A percentile compares a stretch with the other conserved stretches of the same genome.
These are phyloP conservation scores for Puccinia triticina DNA, from an alignment of 1,284 basidiomycete genomes.

Conservation along the genomic window DNA sequence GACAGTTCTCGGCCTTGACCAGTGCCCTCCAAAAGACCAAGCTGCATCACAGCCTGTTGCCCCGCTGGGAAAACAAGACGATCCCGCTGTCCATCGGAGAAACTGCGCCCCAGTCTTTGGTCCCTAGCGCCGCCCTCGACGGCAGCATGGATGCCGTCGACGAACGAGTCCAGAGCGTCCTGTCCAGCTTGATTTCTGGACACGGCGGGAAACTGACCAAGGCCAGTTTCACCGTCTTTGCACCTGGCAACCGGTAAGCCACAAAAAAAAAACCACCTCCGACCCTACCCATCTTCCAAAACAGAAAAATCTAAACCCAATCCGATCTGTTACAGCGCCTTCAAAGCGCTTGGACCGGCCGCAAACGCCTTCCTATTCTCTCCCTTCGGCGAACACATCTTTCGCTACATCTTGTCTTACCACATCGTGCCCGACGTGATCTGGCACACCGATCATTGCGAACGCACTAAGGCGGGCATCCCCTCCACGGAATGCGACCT, in stretches of 20 bases:
- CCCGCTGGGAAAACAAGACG: constrained; percentile 52
- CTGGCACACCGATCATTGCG: constrained; percentile 56
- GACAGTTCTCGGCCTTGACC: constrained; percentile 56
- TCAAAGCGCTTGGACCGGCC: constrained; percentile 22
- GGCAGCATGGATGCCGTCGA: constrained; percentile 50
- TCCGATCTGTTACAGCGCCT: not conserved
- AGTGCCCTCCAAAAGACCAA: constrained; percentile 56
- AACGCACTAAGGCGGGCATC: constrained; percentile 49
- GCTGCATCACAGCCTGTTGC: constrained; percentile 54
- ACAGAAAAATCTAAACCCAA: no score
- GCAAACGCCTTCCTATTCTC: constrained; percentile 56
- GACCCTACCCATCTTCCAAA: no score
- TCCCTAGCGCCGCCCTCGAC: constrained; percentile 48
- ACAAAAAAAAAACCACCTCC: no score
- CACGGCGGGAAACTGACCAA: constrained; percentile 1
- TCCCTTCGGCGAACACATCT: constrained; percentile 55
- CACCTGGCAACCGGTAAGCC: constrained; percentile 35
- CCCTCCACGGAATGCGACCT: not conserved
- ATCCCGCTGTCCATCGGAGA: constrained; percentile 31
- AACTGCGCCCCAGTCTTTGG: not conserved
- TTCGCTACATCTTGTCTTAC: constrained; percentile 56
- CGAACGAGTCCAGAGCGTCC: constrained; percentile 52
- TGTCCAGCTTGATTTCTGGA: constrained; percentile 3
- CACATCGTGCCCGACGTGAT: constrained; percentile 56
- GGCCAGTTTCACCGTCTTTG: constrained; percentile 42